A percentile compares a stretch with the other conserved stretches of the same genome.
phyloP scores from a whole-genome alignment of 495 filamentous ascomycete genomes.

The Astrothelium macrocarpum region DNA sequence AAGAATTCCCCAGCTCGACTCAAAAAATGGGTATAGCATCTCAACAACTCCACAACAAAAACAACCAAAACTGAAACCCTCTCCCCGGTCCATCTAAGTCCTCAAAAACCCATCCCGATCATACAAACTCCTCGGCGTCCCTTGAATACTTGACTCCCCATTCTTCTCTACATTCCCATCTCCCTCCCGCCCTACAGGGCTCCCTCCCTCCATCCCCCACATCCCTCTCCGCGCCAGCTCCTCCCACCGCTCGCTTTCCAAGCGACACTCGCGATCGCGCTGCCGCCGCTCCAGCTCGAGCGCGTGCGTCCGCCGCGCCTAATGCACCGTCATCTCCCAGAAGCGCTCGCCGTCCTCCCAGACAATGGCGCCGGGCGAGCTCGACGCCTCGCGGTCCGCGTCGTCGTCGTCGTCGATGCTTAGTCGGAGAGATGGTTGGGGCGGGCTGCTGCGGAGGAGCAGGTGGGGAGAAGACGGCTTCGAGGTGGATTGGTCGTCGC shows the following conservation, averaged over 20 bases:
- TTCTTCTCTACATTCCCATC: conserved; percentile 3
- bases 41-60: not conserved
- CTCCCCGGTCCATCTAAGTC: conserved; percentile 31
- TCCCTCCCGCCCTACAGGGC: conserved; percentile 4
- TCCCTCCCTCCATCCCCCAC: not conserved
- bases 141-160: conserved; percentile 13
- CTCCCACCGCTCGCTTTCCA: not conserved
- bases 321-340: conserved; percentile 10
- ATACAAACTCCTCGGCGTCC: conserved; percentile 29
- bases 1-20: too few relatives aligned
- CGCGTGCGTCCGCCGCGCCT: not conserved
- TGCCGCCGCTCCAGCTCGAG: not conserved
- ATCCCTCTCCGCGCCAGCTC: not conserved
- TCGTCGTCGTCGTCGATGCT: not conserved
- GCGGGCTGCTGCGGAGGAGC: not conserved
- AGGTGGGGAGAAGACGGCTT: not conserved
- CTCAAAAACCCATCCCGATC: conserved; percentile 39
- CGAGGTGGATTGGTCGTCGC: not conserved
- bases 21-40: not conserved
- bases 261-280: not conserved
- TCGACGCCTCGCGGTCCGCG: not conserved
- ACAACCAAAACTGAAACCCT: not conserved
- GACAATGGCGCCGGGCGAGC: conserved; percentile 8
- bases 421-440: not conserved
- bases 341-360: conserved; percentile 25